Evolutionary conservation across 2,329 filamentous ascomycete species (phyloP).

Genomic region (Elsinoe ampelina): DNA sequence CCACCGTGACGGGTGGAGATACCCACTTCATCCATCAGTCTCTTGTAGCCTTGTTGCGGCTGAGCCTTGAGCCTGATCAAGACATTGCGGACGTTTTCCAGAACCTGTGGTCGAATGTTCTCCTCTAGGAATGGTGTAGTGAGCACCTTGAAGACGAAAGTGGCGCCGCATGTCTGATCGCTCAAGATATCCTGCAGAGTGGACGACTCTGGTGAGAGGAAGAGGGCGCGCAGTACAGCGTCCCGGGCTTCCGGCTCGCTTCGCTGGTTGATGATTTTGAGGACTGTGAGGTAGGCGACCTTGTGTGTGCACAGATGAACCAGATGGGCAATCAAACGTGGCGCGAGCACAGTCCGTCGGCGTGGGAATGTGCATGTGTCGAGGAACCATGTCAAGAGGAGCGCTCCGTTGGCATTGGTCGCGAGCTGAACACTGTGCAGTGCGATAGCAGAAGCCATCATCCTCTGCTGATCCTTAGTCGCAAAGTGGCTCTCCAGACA

Average conservation of each 20-base stretch:
- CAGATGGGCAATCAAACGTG: slow-evolving; percentile 81
- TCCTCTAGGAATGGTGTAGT: slow-evolving; percentile 98
- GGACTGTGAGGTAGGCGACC: slow-evolving; percentile 89
- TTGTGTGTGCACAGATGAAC: slow-evolving; percentile 97
- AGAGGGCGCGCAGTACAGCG: slow-evolving; percentile 77
- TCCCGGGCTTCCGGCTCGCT: slow-evolving; percentile 88
- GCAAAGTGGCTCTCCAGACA: slow-evolving; percentile 94
- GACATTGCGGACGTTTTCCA: slow-evolving; percentile 86
- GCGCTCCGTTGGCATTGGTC: slow-evolving; percentile 88
- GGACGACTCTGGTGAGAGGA: slow-evolving; percentile 82
- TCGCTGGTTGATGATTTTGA: slow-evolving; percentile 98
- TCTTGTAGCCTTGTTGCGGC: slow-evolving; percentile 92
- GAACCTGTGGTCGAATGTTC: slow-evolving; percentile 72
- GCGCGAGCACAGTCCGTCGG: slow-evolving; percentile 82
- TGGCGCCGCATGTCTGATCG: slow-evolving; percentile 86
- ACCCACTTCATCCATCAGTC: slow-evolving; percentile 96
- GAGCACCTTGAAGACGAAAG: slow-evolving; percentile 95
- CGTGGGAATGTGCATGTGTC: slow-evolving; percentile 95
- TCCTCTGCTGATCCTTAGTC: slow-evolving; percentile 87
- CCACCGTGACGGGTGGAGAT: slow-evolving; percentile 52
- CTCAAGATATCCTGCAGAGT: slow-evolving; percentile 81
- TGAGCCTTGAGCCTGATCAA: slow-evolving; percentile 85
- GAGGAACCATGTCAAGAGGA: slow-evolving; percentile 93
- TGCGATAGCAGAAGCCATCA: slow-evolving; percentile 91
- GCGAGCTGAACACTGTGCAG: slow-evolving; percentile 92